Percentiles rank a stretch among this genome's conserved stretches.
Conservation (phyloP, 345 rosid genomes). For the Hypericum androsaemum region DNA sequence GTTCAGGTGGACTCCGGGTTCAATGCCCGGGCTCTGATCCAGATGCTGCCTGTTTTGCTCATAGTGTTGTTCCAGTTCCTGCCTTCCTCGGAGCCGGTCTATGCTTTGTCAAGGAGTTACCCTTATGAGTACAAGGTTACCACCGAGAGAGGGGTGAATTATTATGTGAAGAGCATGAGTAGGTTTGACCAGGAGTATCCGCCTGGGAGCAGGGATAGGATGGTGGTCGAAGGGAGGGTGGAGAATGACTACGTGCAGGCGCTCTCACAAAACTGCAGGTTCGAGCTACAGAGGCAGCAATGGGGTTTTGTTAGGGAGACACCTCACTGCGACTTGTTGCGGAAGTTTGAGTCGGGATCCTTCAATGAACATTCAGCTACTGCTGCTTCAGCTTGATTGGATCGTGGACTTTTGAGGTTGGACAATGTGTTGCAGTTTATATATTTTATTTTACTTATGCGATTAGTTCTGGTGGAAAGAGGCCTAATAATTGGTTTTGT, state of each 20-base stretch:
- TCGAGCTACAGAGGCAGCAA: constrained; percentile 71
- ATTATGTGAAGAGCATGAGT: constrained; percentile 52
- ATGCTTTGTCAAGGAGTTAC: constrained; percentile 51
- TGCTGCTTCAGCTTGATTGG: constrained; percentile 31
- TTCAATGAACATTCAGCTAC: background rate
- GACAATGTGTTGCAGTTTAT: no score
- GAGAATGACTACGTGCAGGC: constrained; percentile 66
- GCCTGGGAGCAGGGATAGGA: constrained; percentile 32
- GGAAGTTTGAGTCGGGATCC: constrained; percentile 31
- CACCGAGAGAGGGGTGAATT: constrained; percentile 64
- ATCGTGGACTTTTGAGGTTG: background rate
- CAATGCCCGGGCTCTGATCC: constrained; percentile 53
- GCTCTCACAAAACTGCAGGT: constrained; percentile 72
- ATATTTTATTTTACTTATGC: no score
- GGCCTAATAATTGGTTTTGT: no score
- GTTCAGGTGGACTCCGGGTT: constrained; percentile 48
- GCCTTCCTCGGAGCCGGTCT: constrained; percentile 69
- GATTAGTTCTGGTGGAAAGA: no score
- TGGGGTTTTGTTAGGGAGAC: constrained; percentile 86
- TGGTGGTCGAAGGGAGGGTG: constrained; percentile 41
- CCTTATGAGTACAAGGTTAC: constrained; percentile 72
- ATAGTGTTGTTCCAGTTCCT: constrained; percentile 64
- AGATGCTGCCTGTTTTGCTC: constrained; percentile 65
- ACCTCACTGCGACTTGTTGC: constrained; percentile 70
- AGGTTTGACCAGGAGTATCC: constrained; percentile 82